Evolutionary conservation across 495 filamentous ascomycete genomes (phyloP).

Genomic region (Xylaria castorea): DNA sequence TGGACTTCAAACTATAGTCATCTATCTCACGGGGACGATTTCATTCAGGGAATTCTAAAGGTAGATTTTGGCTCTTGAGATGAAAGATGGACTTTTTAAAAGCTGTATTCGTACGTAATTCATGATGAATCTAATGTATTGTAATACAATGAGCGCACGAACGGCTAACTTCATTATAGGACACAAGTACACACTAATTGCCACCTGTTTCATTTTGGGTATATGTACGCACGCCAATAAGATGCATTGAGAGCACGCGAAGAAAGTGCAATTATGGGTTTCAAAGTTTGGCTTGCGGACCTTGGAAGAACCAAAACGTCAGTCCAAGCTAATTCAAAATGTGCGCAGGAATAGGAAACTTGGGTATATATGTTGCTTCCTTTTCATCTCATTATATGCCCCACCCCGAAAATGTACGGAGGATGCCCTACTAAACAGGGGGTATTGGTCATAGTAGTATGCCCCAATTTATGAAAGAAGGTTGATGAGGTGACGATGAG

Average conservation of each 20-base stretch:
- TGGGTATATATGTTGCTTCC: slow-evolving; percentile 12
- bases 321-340: slow-evolving; percentile 2
- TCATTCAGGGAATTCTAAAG: background rate
- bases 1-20: background rate
- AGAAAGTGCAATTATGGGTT: background rate
- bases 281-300: slow-evolving; percentile 10
- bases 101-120: background rate
- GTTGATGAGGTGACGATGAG: slow-evolving; percentile 8
- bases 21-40: background rate
- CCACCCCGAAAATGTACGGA: too few species aligned
- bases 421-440: too few species aligned
- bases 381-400: background rate
- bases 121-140: background rate
- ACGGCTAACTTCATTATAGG: background rate
- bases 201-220: background rate
- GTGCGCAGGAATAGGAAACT: background rate
- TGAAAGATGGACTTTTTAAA: background rate
- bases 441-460: background rate
- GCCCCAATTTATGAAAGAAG: background rate
- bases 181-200: background rate
- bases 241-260: background rate
- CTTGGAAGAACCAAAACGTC: slow-evolving; percentile 12
- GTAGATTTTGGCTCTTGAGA: background rate
- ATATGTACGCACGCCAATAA: background rate
- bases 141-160: background rate